These are phyloP conservation scores for Lanmaoa rubissima DNA, from an alignment of 768 basidiomycete species.

Conservation along the genomic window DNA sequence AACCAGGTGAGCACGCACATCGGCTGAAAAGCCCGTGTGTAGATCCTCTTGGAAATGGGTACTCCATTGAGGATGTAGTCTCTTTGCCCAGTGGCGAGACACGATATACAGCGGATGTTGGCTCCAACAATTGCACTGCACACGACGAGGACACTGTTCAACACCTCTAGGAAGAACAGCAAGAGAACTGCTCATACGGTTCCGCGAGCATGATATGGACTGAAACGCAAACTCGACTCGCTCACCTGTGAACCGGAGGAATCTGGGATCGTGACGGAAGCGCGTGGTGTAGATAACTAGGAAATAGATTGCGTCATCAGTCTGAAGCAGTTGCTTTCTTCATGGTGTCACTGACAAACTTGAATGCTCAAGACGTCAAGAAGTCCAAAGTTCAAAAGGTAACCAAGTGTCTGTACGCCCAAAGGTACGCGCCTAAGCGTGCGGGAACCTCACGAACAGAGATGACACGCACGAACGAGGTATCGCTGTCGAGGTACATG, in stretches of 20 bases:
- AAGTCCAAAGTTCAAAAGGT: slow-evolving; percentile 12
- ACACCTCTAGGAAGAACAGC: slow-evolving; percentile 3
- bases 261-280: slow-evolving; percentile 3
- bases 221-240: not conserved
- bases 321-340: not conserved
- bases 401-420: slow-evolving; percentile 1
- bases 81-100: slow-evolving; percentile 9
- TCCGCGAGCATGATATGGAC: not conserved
- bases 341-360: slow-evolving; percentile 1
- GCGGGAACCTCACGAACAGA: not conserved
- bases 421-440: not conserved
- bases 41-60: not conserved
- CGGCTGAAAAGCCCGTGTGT: slow-evolving; percentile 5
- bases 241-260: slow-evolving; percentile 7
- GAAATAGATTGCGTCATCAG: not conserved
- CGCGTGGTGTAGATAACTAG: slow-evolving; percentile 4
- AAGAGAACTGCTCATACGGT: not conserved
- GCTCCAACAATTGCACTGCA: slow-evolving; percentile 4
- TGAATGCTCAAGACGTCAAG: slow-evolving; percentile 3
- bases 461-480: slow-evolving; percentile 2
- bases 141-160: slow-evolving; percentile 8
- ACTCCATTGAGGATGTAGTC: slow-evolving; percentile 1
- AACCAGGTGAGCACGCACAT: slow-evolving; percentile 9
- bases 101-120: slow-evolving; percentile 3
- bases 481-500: not conserved